phyloP scores from a whole-genome alignment of 2,329 filamentous ascomycete genomes.

The Diaporthe amygdali region DNA sequence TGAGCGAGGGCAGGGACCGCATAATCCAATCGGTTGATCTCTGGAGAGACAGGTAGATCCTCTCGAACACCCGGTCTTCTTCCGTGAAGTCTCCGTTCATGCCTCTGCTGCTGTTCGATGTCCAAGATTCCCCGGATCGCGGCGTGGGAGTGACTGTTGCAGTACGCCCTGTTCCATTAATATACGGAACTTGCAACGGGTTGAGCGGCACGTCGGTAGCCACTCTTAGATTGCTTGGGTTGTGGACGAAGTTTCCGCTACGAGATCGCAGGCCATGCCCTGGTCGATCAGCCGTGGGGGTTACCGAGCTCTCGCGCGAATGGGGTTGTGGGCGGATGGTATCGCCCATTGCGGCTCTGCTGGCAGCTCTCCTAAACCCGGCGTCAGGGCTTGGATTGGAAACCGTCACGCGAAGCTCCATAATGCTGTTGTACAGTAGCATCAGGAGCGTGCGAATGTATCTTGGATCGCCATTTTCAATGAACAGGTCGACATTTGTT shows the following conservation, averaged over 20 bases:
- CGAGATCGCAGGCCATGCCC: constrained; percentile 42
- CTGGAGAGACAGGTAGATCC: constrained; percentile 78
- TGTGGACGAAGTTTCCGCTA: constrained; percentile 47
- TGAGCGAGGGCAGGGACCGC: constrained; percentile 72
- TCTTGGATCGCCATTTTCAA: constrained; percentile 69
- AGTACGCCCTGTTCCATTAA: constrained; percentile 56
- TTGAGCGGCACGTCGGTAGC: constrained; percentile 56
- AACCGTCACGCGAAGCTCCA: constrained; percentile 66
- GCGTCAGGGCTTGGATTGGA: constrained; percentile 37
- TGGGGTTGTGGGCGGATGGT: constrained; percentile 52
- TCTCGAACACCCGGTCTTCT: constrained; percentile 82
- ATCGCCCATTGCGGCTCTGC: constrained; percentile 41
- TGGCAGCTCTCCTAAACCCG: constrained; percentile 33
- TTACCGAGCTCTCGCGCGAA: constrained; percentile 57
- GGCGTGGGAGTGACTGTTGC: constrained; percentile 70
- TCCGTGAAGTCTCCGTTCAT: constrained; percentile 69
- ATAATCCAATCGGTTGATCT: constrained; percentile 76
- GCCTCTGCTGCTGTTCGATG: constrained; percentile 56
- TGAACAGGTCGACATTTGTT: constrained; percentile 67
- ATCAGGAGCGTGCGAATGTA: constrained; percentile 70
- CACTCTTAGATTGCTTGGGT: constrained; percentile 60
- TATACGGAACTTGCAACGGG: constrained; percentile 39
- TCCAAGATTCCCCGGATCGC: constrained; percentile 81
- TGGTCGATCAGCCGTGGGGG: constrained; percentile 57
- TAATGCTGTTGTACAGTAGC: constrained; percentile 70